Percentiles rank a stretch among this genome's conserved stretches.
phyloP scores from a whole-genome alignment of 78 protist genomes.

The Ministeria vibrans region DNA sequence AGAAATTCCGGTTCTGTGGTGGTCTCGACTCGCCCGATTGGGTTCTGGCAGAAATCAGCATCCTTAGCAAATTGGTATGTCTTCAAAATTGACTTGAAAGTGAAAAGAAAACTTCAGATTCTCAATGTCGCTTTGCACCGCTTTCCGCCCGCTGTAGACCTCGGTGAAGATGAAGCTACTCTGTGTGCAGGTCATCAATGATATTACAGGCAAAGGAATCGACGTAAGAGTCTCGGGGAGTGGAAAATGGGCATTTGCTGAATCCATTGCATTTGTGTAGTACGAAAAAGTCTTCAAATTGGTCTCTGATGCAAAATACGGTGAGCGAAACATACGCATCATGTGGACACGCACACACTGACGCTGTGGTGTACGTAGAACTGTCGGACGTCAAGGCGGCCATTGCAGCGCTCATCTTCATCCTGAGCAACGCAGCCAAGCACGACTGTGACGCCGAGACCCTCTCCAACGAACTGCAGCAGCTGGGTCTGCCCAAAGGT shows the following conservation, averaged over 20 bases:
- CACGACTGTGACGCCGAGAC: slow-evolving; percentile 47
- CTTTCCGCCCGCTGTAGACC: too few relatives aligned
- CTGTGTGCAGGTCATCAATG: slow-evolving; percentile 2
- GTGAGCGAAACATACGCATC: neutral
- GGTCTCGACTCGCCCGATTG: slow-evolving; percentile 80
- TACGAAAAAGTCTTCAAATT: neutral
- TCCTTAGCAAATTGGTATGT: slow-evolving; percentile 55
- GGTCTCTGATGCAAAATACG: neutral
- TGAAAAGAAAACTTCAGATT: too few relatives aligned
- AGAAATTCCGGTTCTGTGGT: slow-evolving; percentile 81
- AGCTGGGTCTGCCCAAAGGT: slow-evolving; percentile 75
- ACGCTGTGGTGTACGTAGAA: neutral
- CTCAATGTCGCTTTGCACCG: too few relatives aligned
- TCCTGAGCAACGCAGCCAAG: slow-evolving; percentile 54
- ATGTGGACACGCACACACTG: neutral
- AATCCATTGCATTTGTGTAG: neutral
- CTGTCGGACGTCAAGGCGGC: slow-evolving; percentile 48
- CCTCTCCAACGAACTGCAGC: slow-evolving; percentile 67
- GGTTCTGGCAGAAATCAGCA: slow-evolving; percentile 58
- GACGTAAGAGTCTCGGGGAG: neutral
- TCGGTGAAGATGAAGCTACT: slow-evolving; percentile 30
- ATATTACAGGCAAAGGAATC: neutral
- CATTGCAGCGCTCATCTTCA: slow-evolving; percentile 67
- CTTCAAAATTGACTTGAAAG: too few relatives aligned
- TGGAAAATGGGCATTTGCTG: neutral